Evolutionary conservation across 352 stramenopile genomes (phyloP).

Genomic region (Globisporangium mamillatum): DNA sequence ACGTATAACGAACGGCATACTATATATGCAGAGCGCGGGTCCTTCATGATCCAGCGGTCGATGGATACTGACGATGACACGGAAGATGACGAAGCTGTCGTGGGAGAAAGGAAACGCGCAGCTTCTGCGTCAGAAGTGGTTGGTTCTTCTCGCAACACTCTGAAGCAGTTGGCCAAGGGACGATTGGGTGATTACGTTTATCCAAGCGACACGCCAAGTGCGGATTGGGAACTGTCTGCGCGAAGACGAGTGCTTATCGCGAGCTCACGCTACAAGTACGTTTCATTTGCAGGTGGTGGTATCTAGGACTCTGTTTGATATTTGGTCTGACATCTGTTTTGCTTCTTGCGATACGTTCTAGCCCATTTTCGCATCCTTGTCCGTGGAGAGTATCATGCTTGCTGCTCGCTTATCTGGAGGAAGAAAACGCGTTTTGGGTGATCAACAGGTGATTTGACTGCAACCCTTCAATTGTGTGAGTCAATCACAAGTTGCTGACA

Average conservation of each 20-base stretch:
- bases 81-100: slow-evolving; percentile 27
- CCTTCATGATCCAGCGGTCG: slow-evolving; percentile 28
- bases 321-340: background rate
- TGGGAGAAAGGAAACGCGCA: background rate
- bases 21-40: slow-evolving; percentile 28
- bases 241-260: slow-evolving; percentile 65
- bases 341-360: slow-evolving; percentile 21
- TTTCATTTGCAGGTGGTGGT: background rate
- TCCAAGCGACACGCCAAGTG: slow-evolving; percentile 50
- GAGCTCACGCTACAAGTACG: slow-evolving; percentile 69
- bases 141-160: slow-evolving; percentile 29
- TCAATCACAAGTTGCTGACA: background rate
- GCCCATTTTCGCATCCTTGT: slow-evolving; percentile 70
- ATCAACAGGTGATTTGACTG: slow-evolving; percentile 49
- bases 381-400: slow-evolving; percentile 67
- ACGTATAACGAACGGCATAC: slow-evolving; percentile 40
- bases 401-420: slow-evolving; percentile 71
- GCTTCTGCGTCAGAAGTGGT: background rate
- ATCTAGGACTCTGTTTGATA: background rate
- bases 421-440: slow-evolving; percentile 81
- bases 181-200: slow-evolving; percentile 68
- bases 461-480: background rate
- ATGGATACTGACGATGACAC: slow-evolving; percentile 27
- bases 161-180: slow-evolving; percentile 59
- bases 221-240: slow-evolving; percentile 57